These are phyloP conservation scores for Penicillium argentinense DNA, from an alignment of 495 filamentous ascomycete species.

Conservation along the genomic window DNA sequence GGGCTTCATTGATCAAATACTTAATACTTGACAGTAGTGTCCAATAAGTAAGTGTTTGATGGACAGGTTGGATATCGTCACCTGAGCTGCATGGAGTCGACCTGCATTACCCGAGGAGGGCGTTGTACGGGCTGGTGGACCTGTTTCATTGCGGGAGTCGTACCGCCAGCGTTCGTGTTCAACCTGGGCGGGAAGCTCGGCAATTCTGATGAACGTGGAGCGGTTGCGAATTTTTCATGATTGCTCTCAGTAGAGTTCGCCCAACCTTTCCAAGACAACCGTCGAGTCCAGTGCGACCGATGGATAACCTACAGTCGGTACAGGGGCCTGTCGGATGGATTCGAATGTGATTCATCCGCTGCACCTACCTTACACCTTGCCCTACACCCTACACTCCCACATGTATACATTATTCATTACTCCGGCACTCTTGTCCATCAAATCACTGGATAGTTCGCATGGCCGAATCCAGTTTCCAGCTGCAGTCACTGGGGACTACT, in stretches of 20 bases:
- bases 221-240: background rate
- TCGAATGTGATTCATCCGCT: conserved; percentile 21
- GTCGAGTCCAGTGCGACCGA: background rate
- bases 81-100: conserved; percentile 15
- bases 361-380: too few species aligned
- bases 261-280: background rate
- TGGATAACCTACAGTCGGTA: too few species aligned
- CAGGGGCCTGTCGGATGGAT: too few species aligned
- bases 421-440: too few species aligned
- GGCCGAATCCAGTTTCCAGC: conserved; percentile 18
- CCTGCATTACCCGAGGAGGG: conserved; percentile 11
- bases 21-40: too few species aligned
- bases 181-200: conserved; percentile 28
- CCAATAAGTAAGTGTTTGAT: too few species aligned
- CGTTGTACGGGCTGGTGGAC: conserved; percentile 15
- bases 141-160: conserved; percentile 25
- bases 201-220: conserved; percentile 24
- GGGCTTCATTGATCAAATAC: conserved; percentile 20
- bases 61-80: too few species aligned
- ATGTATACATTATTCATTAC: too few species aligned
- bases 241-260: background rate
- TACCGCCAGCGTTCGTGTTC: conserved; percentile 15
- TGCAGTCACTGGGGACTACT: conserved; percentile 6
- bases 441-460: too few species aligned
- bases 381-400: too few species aligned